phyloP scores from a whole-genome alignment of 129 eudicot genomes.

The Centrapalus pauciflorus region DNA sequence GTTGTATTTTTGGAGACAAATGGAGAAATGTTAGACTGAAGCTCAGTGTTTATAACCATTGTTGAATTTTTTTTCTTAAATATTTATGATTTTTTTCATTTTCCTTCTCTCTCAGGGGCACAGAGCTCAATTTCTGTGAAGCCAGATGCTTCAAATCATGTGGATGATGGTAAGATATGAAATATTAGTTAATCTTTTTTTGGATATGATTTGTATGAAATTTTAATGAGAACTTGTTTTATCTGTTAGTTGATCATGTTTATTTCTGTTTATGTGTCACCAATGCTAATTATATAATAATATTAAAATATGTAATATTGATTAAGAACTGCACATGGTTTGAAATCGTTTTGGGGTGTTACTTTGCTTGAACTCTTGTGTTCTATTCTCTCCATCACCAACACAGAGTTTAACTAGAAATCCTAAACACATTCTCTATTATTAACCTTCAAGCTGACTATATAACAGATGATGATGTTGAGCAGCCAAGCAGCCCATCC shows the following conservation, averaged over 20 bases:
- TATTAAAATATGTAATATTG: no score
- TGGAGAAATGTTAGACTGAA: no score
- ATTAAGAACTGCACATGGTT: no score
- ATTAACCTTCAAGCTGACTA: background rate
- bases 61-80: background rate
- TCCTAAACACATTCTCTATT: no score
- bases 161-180: slow-evolving; percentile 60
- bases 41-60: no score
- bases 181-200: background rate
- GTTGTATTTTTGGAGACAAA: no score
- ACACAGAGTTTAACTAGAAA: no score
- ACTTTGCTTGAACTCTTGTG: no score
- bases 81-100: background rate
- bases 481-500: slow-evolving; percentile 98
- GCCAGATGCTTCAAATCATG: slow-evolving; percentile 50
- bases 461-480: slow-evolving; percentile 60
- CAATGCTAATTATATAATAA: background rate
- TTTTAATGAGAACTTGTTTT: background rate
- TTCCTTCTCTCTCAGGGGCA: slow-evolving; percentile 36
- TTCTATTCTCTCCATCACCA: no score
- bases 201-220: background rate
- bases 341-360: no score
- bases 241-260: background rate
- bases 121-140: slow-evolving; percentile 45
- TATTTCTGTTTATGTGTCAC: background rate